These are phyloP conservation scores for Crithidia acanthocephali DNA, from an alignment of 208 protist species.

Conservation along the genomic window DNA sequence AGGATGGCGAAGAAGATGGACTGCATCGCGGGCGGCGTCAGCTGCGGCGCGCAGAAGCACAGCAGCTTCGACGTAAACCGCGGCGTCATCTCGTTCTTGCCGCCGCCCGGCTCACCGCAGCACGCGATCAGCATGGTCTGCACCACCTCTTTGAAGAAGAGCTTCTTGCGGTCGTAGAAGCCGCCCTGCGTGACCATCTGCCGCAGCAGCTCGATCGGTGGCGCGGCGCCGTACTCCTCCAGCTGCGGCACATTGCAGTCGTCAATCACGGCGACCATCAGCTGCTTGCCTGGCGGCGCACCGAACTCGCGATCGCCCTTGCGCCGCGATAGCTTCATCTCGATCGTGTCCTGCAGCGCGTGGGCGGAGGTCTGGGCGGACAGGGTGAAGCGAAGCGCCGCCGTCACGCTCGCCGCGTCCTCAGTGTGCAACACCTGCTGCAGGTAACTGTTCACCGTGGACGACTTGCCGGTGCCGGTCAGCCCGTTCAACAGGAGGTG, in stretches of 20 bases:
- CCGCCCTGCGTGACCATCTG: slow-evolving; percentile 93
- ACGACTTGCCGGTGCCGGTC: slow-evolving; percentile 96
- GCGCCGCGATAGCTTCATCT: slow-evolving; percentile 94
- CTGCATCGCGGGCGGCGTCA: slow-evolving; percentile 84
- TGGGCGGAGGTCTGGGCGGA: slow-evolving; percentile 93
- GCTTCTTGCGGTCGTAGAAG: slow-evolving; percentile 91
- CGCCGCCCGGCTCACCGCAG: slow-evolving; percentile 96
- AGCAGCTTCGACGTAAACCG: slow-evolving; percentile 93
- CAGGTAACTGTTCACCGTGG: slow-evolving; percentile 84
- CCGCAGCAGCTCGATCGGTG: slow-evolving; percentile 94
- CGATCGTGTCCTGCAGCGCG: slow-evolving; percentile 93
- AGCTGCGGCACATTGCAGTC: slow-evolving; percentile 96
- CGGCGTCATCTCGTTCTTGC: slow-evolving; percentile 93
- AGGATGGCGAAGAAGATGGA: slow-evolving; percentile 97
- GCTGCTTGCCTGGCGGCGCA: slow-evolving; percentile 77
- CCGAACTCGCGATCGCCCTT: slow-evolving; percentile 86
- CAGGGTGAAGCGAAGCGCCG: slow-evolving; percentile 87
- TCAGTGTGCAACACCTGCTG: slow-evolving; percentile 68
- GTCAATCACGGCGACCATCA: slow-evolving; percentile 94
- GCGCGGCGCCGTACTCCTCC: slow-evolving; percentile 95
- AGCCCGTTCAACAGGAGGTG: slow-evolving; percentile 92
- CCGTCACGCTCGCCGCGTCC: slow-evolving; percentile 67
- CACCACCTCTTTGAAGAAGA: slow-evolving; percentile 93
- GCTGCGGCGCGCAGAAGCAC: slow-evolving; percentile 91
- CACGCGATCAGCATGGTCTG: slow-evolving; percentile 89